These are phyloP conservation scores for Mucor velutinosus DNA, from an alignment of 371 early-diverging fungal genomes.

Conservation along the genomic window DNA sequence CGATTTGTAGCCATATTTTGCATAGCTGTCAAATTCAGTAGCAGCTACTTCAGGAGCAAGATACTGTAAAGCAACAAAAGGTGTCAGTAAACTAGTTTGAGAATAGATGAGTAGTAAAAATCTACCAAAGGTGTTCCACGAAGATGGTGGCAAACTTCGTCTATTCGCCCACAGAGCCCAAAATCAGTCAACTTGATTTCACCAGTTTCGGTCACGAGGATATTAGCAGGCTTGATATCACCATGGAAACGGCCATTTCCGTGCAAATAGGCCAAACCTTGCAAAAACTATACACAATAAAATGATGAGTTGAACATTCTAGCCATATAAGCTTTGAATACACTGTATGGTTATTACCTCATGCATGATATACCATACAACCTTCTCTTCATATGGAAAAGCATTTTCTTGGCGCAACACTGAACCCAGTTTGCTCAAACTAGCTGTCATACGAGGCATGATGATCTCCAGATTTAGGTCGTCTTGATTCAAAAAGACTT, in stretches of 20 bases:
- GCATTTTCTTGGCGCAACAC: background rate
- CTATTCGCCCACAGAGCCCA: background rate
- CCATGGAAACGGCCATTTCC: background rate
- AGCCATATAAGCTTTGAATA: background rate
- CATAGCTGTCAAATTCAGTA: too few species aligned
- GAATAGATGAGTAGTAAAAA: background rate
- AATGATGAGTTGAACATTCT: background rate
- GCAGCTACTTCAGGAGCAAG: slow-evolving; percentile 14
- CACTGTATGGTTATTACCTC: too few species aligned
- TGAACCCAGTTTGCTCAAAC: background rate
- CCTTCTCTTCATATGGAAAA: background rate
- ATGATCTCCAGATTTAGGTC: background rate
- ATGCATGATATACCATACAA: background rate
- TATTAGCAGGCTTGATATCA: slow-evolving; percentile 7
- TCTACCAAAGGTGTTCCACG: background rate
- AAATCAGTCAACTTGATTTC: slow-evolving; percentile 10
- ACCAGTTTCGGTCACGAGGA: background rate
- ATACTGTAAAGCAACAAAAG: background rate
- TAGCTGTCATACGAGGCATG: background rate
- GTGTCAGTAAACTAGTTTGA: too few species aligned
- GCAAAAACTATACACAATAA: background rate
- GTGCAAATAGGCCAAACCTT: background rate
- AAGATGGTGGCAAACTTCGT: background rate
- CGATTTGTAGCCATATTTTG: background rate
- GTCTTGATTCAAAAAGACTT: background rate